Conservation (phyloP, 2,329 filamentous ascomycete species). For the Calonectria leucothoes region DNA sequence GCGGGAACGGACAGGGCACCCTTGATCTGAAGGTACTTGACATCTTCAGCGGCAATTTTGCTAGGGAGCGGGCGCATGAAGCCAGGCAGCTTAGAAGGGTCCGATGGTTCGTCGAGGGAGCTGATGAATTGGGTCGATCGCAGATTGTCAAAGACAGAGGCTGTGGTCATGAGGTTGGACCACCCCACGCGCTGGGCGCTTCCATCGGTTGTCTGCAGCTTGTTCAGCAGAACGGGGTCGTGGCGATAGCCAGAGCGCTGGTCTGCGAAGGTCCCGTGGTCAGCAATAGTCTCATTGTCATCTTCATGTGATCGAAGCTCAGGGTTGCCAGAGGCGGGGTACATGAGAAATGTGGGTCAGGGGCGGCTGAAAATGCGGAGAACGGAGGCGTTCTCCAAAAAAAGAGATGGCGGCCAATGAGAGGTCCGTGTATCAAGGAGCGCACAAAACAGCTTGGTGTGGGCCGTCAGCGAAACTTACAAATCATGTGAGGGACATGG, state of each 20-base stretch:
- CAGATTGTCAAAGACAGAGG: constrained; percentile 50
- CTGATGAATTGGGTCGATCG: constrained; percentile 57
- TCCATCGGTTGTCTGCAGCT: constrained; percentile 41
- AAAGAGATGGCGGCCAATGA: constrained; percentile 32
- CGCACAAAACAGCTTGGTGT: constrained; percentile 35
- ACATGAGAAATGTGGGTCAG: constrained; percentile 32
- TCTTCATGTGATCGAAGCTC: constrained; percentile 40
- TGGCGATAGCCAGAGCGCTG: constrained; percentile 52
- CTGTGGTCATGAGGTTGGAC: constrained; percentile 49
- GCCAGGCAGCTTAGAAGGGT: constrained; percentile 62
- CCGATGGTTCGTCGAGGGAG: constrained; percentile 61
- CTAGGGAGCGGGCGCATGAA: constrained; percentile 85
- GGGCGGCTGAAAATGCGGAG: constrained; percentile 43
- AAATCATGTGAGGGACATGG: constrained; percentile 61
- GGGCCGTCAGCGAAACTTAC: constrained; percentile 52
- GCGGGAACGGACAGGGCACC: constrained; percentile 84
- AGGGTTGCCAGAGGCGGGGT: constrained; percentile 35
- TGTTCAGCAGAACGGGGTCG: constrained; percentile 46
- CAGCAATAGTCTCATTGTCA: constrained; percentile 37
- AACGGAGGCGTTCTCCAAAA: constrained; percentile 41
- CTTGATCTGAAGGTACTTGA: constrained; percentile 85
- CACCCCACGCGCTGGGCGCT: constrained; percentile 40
- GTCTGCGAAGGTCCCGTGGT: constrained; percentile 49
- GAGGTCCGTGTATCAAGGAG: background rate
- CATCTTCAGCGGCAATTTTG: constrained; percentile 83